phyloP scores from a whole-genome alignment of 78 protist genomes.

The Dictyostelium capitatum region DNA sequence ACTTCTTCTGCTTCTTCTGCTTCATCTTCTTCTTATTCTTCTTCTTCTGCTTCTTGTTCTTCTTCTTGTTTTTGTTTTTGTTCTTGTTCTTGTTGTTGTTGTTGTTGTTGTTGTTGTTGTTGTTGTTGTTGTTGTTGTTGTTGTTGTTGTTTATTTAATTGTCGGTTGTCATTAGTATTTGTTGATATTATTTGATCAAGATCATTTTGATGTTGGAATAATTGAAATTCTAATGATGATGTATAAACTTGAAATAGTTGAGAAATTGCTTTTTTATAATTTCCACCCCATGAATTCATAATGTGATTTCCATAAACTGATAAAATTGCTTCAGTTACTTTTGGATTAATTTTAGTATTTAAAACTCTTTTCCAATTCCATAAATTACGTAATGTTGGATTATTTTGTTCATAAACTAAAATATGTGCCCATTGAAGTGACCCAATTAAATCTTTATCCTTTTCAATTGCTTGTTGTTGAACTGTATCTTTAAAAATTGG shows the following conservation, averaged over 20 bases:
- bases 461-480: conserved; percentile 7
- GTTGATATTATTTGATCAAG: not conserved
- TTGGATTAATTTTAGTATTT: conserved; percentile 18
- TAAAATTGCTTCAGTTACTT: conserved; percentile 26
- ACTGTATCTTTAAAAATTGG: conserved; percentile 54
- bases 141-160: not conserved
- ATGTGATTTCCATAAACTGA: conserved; percentile 53
- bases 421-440: conserved; percentile 56
- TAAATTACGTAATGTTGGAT: conserved; percentile 24
- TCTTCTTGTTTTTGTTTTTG: too few species aligned
- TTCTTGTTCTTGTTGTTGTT: too few species aligned
- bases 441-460: conserved; percentile 33
- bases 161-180: not conserved
- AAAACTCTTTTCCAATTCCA: conserved; percentile 47
- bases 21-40: too few species aligned
- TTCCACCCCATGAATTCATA: conserved; percentile 59
- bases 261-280: conserved; percentile 6
- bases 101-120: too few species aligned
- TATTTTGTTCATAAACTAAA: conserved; percentile 28
- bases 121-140: not conserved
- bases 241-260: conserved; percentile 46
- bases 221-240: conserved; percentile 32
- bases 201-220: conserved; percentile 4
- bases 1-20: too few species aligned
- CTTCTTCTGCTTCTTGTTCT: too few species aligned